phyloP scores from a whole-genome alignment of 2,329 filamentous ascomycete species.

The Pyricularia sp. region DNA sequence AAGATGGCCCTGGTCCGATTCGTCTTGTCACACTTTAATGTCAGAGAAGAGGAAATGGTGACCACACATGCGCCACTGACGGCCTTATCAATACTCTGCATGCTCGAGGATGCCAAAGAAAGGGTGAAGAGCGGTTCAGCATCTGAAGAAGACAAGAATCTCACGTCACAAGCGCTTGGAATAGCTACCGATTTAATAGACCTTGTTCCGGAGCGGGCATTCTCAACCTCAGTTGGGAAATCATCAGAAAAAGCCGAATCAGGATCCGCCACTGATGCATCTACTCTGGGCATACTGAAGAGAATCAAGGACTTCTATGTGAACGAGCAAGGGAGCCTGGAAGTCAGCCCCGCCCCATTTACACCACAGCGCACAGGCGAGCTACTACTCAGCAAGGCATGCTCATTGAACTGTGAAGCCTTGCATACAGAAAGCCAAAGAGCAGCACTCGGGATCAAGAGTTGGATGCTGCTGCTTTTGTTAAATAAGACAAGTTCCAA shows the following conservation, averaged over 20 bases:
- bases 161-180: conserved; percentile 26
- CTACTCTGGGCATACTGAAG: conserved; percentile 40
- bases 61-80: conserved; percentile 73
- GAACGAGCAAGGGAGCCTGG: conserved; percentile 59
- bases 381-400: conserved; percentile 53
- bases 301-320: conserved; percentile 59
- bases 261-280: conserved; percentile 13
- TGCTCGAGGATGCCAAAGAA: conserved; percentile 45
- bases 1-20: conserved; percentile 71
- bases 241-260: conserved; percentile 7
- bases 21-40: conserved; percentile 79
- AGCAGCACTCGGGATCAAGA: conserved; percentile 44
- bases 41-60: conserved; percentile 93
- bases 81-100: conserved; percentile 53
- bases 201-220: conserved; percentile 55
- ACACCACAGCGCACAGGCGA: conserved; percentile 44
- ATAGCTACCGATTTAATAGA: conserved; percentile 51
- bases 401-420: conserved; percentile 38
- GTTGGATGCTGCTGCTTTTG: conserved; percentile 49
- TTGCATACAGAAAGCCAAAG: conserved; percentile 29
- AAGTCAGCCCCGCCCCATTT: conserved; percentile 52
- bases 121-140: conserved; percentile 15
- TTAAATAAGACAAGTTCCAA: conserved; percentile 40
- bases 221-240: conserved; percentile 24
- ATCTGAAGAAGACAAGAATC: conserved; percentile 9